phyloP scores from a whole-genome alignment of 495 filamentous ascomycete genomes.

The Lasiosphaeria ovina region DNA sequence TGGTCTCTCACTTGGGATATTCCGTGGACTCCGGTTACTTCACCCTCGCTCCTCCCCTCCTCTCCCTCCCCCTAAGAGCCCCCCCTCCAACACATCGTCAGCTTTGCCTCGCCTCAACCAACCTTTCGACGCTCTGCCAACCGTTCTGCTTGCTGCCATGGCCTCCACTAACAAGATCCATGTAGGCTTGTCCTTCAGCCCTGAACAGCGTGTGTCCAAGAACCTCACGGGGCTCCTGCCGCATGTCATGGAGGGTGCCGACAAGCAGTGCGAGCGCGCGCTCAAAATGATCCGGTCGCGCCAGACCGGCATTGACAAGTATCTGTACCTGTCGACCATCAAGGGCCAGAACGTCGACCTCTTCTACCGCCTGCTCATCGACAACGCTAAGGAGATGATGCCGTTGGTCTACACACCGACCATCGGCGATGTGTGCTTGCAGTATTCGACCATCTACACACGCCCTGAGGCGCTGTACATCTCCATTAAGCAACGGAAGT shows the following conservation, averaged over 20 bases:
- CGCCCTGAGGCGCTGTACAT: slow-evolving; percentile 93
- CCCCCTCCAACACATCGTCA: slow-evolving; percentile 1
- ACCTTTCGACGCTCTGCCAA: slow-evolving; percentile 12
- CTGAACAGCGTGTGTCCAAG: slow-evolving; percentile 53
- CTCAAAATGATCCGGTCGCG: slow-evolving; percentile 71
- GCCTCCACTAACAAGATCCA: slow-evolving; percentile 17
- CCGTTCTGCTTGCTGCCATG: slow-evolving; percentile 2
- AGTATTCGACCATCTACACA: slow-evolving; percentile 95
- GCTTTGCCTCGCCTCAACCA: slow-evolving; percentile 15
- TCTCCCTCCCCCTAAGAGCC: background rate
- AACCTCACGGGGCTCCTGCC: slow-evolving; percentile 59
- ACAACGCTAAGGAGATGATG: slow-evolving; percentile 87
- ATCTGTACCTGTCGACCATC: slow-evolving; percentile 85
- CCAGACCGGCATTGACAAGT: slow-evolving; percentile 84
- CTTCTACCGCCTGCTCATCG: slow-evolving; percentile 90
- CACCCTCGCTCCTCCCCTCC: slow-evolving; percentile 5
- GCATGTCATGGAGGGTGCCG: slow-evolving; percentile 53
- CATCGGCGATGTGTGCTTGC: slow-evolving; percentile 92
- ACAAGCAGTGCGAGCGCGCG: slow-evolving; percentile 53
- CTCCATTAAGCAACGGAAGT: slow-evolving; percentile 83
- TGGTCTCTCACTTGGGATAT: background rate
- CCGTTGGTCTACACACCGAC: slow-evolving; percentile 97
- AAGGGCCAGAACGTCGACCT: slow-evolving; percentile 88
- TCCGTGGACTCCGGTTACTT: background rate
- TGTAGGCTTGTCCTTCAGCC: slow-evolving; percentile 55